A percentile compares a stretch with the other conserved stretches of the same genome.
Conservation (phyloP, 495 filamentous ascomycete species). For the Penicillium coprophilum region DNA sequence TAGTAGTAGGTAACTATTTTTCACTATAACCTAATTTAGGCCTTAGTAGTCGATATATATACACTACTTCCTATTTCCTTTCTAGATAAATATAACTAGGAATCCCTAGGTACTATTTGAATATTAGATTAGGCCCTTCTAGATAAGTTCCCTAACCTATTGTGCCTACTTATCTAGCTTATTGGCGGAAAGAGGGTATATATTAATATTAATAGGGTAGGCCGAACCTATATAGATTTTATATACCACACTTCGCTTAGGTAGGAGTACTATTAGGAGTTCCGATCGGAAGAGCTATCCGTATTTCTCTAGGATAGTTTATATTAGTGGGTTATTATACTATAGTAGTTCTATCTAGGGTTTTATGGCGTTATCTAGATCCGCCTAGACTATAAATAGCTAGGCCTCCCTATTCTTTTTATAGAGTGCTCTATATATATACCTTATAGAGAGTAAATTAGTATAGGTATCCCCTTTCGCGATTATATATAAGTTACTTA, state of each 20-base stretch:
- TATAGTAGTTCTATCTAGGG: no score
- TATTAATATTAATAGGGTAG: not conserved
- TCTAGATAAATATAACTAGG: not conserved
- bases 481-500: no score
- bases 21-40: not conserved
- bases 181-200: not conserved
- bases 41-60: not conserved
- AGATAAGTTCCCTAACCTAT: not conserved
- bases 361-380: fast-evolving
- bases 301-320: not conserved
- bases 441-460: no score
- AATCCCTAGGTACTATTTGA: not conserved
- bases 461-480: no score
- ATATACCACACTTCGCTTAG: not conserved
- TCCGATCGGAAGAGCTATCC: not conserved
- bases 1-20: not conserved
- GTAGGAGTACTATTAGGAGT: not conserved
- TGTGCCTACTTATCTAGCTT: not conserved
- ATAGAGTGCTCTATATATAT: no score
- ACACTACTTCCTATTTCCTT: not conserved
- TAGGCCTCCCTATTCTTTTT: no score
- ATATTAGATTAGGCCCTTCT: not conserved
- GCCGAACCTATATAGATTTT: not conserved
- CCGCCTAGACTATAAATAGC: no score
- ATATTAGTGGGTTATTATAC: no score